A percentile compares a stretch with the other conserved stretches of the same genome.
These are phyloP conservation scores for Elaeagnus macrophylla DNA, from an alignment of 306 rosid genomes.

Conservation along the genomic window DNA sequence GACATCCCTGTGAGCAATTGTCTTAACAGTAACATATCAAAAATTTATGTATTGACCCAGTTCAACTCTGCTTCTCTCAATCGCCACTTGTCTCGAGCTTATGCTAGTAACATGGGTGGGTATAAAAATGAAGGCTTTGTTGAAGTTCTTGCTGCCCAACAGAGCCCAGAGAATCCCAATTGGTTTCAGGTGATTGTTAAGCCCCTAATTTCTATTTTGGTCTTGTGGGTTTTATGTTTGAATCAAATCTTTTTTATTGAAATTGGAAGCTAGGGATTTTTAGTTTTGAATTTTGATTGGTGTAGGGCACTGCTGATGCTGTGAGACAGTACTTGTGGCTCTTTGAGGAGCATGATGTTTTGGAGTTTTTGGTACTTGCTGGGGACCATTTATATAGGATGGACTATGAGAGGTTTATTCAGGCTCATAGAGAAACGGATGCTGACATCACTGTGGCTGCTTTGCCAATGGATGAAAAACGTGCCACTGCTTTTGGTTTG, in stretches of 20 bases:
- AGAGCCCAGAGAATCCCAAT: constrained; percentile 20
- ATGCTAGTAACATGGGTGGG: constrained; percentile 19
- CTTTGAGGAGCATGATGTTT: constrained; percentile 18
- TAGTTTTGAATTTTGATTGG: not conserved
- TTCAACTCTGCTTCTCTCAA: constrained; percentile 40
- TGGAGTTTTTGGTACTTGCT: constrained; percentile 34
- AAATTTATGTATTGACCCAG: constrained; percentile 33
- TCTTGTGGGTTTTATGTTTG: no score
- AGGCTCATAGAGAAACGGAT: constrained; percentile 17
- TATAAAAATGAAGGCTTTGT: constrained; percentile 15
- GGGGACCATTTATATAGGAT: constrained; percentile 35
- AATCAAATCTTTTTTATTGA: not conserved
- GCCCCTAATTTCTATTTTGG: not conserved
- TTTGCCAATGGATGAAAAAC: constrained; percentile 12
- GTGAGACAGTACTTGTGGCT: constrained; percentile 37
- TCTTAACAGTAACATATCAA: constrained; percentile 26
- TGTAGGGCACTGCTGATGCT: constrained; percentile 39
- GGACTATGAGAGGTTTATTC: constrained; percentile 30
- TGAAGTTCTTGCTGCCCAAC: constrained; percentile 32
- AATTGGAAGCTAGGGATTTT: not conserved
- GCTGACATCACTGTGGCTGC: constrained; percentile 35
- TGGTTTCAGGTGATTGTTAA: constrained; percentile 30
- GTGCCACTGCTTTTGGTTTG: constrained; percentile 30
- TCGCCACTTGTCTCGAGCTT: constrained; percentile 32
- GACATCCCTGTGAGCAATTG: constrained; percentile 41